Conservation (phyloP, 2,329 filamentous ascomycete species). For the Pseudofabraea citricarpa region DNA sequence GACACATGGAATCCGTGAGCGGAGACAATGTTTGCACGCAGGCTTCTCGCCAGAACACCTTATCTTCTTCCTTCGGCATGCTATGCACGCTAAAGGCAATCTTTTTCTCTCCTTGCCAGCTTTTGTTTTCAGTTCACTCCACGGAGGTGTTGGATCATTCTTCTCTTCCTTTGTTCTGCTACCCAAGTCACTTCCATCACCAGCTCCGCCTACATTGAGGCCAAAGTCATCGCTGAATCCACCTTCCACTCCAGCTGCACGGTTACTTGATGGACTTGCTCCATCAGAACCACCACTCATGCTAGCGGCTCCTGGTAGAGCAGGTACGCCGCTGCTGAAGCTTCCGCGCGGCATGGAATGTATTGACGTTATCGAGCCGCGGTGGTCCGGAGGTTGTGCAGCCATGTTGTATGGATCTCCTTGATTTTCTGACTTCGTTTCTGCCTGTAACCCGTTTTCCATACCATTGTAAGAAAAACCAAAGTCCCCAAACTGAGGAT, state of each 20-base stretch:
- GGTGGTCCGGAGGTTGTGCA: slow-evolving; percentile 14
- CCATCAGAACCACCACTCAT: slow-evolving; percentile 27
- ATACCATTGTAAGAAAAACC: slow-evolving; percentile 44
- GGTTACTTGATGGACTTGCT: slow-evolving; percentile 26
- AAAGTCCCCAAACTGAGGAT: slow-evolving; percentile 46
- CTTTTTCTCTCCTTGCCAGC: slow-evolving; percentile 95
- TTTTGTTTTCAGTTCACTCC: slow-evolving; percentile 83
- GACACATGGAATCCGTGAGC: slow-evolving; percentile 89
- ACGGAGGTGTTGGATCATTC: slow-evolving; percentile 56
- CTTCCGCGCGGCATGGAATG: slow-evolving; percentile 14
- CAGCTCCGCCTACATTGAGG: slow-evolving; percentile 38
- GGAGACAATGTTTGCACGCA: slow-evolving; percentile 91
- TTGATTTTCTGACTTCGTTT: slow-evolving; percentile 19
- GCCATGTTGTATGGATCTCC: slow-evolving; percentile 20
- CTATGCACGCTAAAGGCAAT: slow-evolving; percentile 88
- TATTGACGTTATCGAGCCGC: slow-evolving; percentile 18
- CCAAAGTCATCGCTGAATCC: slow-evolving; percentile 50
- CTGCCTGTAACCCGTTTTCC: slow-evolving; percentile 33
- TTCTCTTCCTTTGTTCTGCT: slow-evolving; percentile 53
- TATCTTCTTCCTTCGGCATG: slow-evolving; percentile 95
- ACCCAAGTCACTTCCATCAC: slow-evolving; percentile 50
- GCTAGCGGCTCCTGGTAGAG: slow-evolving; percentile 17
- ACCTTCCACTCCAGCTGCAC: slow-evolving; percentile 18
- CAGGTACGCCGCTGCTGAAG: slow-evolving; percentile 15
- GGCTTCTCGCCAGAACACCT: slow-evolving; percentile 97